Evolutionary conservation across 2,329 filamentous ascomycete species (phyloP).

Genomic region (Neospermospora avenae): DNA sequence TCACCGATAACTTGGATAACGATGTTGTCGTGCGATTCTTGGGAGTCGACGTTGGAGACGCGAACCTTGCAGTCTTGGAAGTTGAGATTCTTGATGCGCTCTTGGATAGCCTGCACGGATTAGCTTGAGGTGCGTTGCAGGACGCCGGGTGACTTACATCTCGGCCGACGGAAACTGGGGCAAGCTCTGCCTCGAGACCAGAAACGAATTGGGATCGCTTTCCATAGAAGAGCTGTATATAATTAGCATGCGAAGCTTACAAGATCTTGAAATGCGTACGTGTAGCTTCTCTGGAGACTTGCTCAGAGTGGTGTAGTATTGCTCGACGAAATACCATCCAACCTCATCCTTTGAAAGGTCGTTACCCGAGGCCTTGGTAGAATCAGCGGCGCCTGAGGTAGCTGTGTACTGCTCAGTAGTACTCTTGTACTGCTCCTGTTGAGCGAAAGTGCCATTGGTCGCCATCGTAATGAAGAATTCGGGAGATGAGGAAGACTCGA

Average conservation of each 20-base stretch:
- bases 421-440: conserved; percentile 36
- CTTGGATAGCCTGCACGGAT: conserved; percentile 72
- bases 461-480: conserved; percentile 28
- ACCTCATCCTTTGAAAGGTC: conserved; percentile 83
- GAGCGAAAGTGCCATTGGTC: conserved; percentile 36
- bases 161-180: conserved; percentile 82
- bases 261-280: conserved; percentile 43
- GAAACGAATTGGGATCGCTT: conserved; percentile 95
- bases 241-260: conserved; percentile 18
- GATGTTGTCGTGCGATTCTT: conserved; percentile 88
- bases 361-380: conserved; percentile 38
- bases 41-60: conserved; percentile 95
- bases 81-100: conserved; percentile 87
- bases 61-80: conserved; percentile 98
- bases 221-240: conserved; percentile 78
- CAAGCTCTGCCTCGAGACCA: conserved; percentile 84
- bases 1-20: conserved; percentile 98
- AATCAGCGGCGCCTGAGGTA: conserved; percentile 31
- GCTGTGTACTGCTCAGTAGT: conserved; percentile 35
- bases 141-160: conserved; percentile 56
- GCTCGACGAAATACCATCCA: conserved; percentile 99
- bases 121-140: conserved; percentile 15
- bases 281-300: conserved; percentile 91
- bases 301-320: conserved; percentile 98
- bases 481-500: conserved; percentile 22